Conservation (phyloP, 2,329 filamentous ascomycete genomes). For the Fusarium xylarioides region DNA sequence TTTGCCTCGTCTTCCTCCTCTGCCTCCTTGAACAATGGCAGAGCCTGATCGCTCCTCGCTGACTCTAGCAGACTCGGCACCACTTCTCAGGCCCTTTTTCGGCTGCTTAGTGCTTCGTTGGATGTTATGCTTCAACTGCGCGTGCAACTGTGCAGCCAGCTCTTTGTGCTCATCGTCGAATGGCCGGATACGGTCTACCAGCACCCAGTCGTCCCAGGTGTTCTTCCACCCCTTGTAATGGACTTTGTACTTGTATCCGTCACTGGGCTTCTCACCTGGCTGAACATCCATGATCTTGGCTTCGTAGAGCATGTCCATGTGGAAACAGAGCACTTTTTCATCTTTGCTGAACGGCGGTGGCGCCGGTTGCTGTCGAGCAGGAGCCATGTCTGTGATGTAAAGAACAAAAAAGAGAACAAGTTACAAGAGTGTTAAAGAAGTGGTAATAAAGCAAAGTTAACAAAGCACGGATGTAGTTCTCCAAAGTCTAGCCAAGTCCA, state of each 20-base stretch:
- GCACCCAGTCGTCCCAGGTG: conserved; percentile 99
- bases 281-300: conserved; percentile 89
- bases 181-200: conserved; percentile 91
- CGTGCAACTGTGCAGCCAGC: conserved; percentile 77
- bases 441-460: neutral
- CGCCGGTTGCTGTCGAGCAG: conserved; percentile 53
- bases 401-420: conserved; percentile 16
- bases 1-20: conserved; percentile 77
- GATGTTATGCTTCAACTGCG: conserved; percentile 71
- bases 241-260: conserved; percentile 86
- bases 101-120: conserved; percentile 62
- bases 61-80: conserved; percentile 66
- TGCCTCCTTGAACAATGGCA: conserved; percentile 65
- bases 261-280: conserved; percentile 72
- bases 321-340: conserved; percentile 95
- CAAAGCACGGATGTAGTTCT: neutral
- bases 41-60: conserved; percentile 78
- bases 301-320: conserved; percentile 96
- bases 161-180: conserved; percentile 95
- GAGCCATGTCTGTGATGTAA: conserved; percentile 50
- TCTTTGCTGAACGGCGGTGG: conserved; percentile 73
- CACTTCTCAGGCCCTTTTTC: conserved; percentile 56
- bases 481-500: neutral
- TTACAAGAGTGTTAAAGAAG: conserved; percentile 12
- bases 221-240: conserved; percentile 99